Evolutionary conservation across 768 basidiomycete species (phyloP).

Genomic region (Phanerodontia chrysosporium): DNA sequence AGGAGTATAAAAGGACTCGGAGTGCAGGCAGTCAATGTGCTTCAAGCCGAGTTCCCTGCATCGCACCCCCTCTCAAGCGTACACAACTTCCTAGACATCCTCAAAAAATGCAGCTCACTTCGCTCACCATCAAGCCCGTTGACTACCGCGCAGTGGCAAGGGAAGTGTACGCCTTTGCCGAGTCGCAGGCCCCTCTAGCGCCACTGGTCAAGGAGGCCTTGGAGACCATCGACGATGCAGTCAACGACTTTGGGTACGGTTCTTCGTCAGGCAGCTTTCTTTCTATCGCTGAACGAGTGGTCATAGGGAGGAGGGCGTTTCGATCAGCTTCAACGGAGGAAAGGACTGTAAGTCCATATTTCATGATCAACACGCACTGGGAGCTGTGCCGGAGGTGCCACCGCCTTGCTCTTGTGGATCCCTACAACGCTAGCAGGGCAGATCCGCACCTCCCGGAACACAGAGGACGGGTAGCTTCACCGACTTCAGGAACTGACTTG

Average conservation of each 20-base stretch:
- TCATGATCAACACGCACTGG: too few relatives aligned
- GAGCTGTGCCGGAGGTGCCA: too few relatives aligned
- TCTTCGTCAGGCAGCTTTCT: background rate
- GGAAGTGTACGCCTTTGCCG: constrained; percentile 60
- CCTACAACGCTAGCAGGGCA: too few relatives aligned
- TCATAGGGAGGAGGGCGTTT: constrained; percentile 59
- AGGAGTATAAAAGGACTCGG: constrained; percentile 8
- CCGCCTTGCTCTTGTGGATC: too few relatives aligned
- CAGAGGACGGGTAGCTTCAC: background rate
- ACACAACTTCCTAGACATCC: background rate
- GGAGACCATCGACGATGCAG: constrained; percentile 70
- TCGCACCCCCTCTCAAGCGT: background rate
- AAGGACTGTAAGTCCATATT: constrained; percentile 97
- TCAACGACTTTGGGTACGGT: constrained; percentile 81
- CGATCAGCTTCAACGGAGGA: constrained; percentile 96
- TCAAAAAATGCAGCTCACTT: constrained; percentile 2
- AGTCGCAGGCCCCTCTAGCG: constrained; percentile 50
- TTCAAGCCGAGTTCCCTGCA: background rate
- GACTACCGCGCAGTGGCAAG: constrained; percentile 49
- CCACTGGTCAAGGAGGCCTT: constrained; percentile 72
- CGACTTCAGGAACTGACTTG: background rate
- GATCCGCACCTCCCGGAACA: too few relatives aligned
- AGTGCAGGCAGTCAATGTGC: background rate
- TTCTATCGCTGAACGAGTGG: background rate
- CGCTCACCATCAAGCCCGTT: constrained; percentile 30